phyloP scores from a whole-genome alignment of 805 yeast genomes.

The Metschnikowia reukaufii region DNA sequence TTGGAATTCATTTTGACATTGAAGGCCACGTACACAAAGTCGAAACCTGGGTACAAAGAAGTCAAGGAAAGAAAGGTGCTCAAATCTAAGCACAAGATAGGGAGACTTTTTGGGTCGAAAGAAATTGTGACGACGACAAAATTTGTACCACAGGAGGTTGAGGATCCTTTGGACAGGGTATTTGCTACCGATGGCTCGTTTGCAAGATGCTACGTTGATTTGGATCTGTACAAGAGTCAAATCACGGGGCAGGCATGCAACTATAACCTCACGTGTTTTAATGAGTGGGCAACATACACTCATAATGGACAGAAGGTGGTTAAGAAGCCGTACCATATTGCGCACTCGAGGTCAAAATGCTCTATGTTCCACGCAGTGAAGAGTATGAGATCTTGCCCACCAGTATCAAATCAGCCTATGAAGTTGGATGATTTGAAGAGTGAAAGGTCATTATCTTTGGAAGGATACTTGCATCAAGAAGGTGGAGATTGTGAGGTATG shows the following conservation, averaged over 20 bases:
- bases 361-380: conserved; percentile 65
- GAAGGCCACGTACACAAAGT: conserved; percentile 59
- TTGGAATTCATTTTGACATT: conserved; percentile 70
- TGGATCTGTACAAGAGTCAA: conserved; percentile 55
- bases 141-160: conserved; percentile 50
- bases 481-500: conserved; percentile 85
- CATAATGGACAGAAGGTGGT: conserved; percentile 28
- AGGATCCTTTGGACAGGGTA: conserved; percentile 60
- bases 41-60: conserved; percentile 54
- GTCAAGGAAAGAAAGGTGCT: conserved; percentile 57
- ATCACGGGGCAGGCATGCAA: conserved; percentile 53
- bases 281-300: conserved; percentile 68
- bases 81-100: conserved; percentile 42
- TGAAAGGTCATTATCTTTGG: conserved; percentile 33
- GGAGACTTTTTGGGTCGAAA: conserved; percentile 50
- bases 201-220: conserved; percentile 71
- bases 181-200: conserved; percentile 89
- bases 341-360: conserved; percentile 67
- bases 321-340: conserved; percentile 56
- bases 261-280: conserved; percentile 62
- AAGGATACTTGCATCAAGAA: conserved; percentile 80
- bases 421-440: conserved; percentile 31
- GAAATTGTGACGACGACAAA: conserved; percentile 49
- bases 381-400: conserved; percentile 65
- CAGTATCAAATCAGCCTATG: conserved; percentile 53